phyloP scores from a whole-genome alignment of 192 early-diverging fungal genomes.

The Pilaira anomala region DNA sequence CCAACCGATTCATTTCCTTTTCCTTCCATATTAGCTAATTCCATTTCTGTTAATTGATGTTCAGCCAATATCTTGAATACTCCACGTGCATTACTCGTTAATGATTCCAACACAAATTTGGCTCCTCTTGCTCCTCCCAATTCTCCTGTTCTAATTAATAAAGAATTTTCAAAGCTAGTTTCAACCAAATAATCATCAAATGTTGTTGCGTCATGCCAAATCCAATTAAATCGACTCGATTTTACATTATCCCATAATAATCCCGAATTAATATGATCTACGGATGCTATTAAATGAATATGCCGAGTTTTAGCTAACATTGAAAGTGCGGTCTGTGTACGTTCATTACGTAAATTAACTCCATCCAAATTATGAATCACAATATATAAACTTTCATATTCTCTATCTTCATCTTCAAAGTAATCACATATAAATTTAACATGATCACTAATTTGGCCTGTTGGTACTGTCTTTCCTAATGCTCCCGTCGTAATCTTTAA shows the following conservation, averaged over 20 bases:
- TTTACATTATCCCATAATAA: constrained; percentile 84
- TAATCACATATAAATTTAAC: constrained; percentile 61
- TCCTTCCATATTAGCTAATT: constrained; percentile 33
- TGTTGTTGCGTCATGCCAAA: constrained; percentile 92
- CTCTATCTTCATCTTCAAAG: constrained; percentile 50
- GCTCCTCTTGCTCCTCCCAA: constrained; percentile 67
- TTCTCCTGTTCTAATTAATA: constrained; percentile 50
- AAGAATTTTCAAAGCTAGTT: constrained; percentile 78
- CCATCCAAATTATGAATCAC: constrained; percentile 93
- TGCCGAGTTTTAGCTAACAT: constrained; percentile 61
- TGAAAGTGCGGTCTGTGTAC: constrained; percentile 63
- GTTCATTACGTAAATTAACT: constrained; percentile 61
- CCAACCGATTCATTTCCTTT: constrained; percentile 39
- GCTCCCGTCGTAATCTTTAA: constrained; percentile 51
- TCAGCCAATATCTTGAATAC: constrained; percentile 86
- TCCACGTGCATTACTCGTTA: constrained; percentile 81
- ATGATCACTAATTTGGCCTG: constrained; percentile 63
- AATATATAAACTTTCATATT: constrained; percentile 58
- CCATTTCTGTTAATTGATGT: constrained; percentile 61
- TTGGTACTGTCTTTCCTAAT: constrained; percentile 33
- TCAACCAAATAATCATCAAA: constrained; percentile 79
- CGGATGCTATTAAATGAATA: constrained; percentile 77
- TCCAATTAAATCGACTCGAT: constrained; percentile 69
- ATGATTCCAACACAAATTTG: constrained; percentile 73
- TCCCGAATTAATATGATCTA: constrained; percentile 90